A percentile compares a stretch with the other conserved stretches of the same genome.
Evolutionary conservation across 352 stramenopile genomes (phyloP).

Genomic region (Globisporangium rhizosaccharum): DNA sequence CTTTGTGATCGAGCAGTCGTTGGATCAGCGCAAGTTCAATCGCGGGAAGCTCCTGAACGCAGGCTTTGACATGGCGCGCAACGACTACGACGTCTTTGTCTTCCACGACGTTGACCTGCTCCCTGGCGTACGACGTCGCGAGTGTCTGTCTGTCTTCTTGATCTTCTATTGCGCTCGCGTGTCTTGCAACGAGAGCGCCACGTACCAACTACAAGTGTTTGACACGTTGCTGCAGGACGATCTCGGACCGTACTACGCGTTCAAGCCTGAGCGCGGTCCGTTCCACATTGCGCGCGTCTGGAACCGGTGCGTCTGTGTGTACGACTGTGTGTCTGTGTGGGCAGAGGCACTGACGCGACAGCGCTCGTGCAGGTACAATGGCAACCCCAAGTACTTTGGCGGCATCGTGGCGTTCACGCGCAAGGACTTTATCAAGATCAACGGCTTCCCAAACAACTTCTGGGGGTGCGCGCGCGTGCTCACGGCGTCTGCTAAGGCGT

Average conservation of each 20-base stretch:
- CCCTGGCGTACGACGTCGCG: conserved; percentile 32
- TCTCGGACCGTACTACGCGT: conserved; percentile 75
- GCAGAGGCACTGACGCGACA: neutral
- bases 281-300: conserved; percentile 94
- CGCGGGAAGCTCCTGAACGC: conserved; percentile 96
- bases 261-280: conserved; percentile 52
- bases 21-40: conserved; percentile 95
- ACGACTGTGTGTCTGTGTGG: neutral
- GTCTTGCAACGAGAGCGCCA: neutral
- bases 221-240: conserved; percentile 29
- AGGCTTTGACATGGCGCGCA: conserved; percentile 87
- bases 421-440: conserved; percentile 89
- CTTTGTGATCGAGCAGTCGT: conserved; percentile 93
- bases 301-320: conserved; percentile 44
- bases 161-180: neutral
- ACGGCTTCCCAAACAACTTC: conserved; percentile 96
- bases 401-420: conserved; percentile 89
- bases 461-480: conserved; percentile 56
- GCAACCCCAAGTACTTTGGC: conserved; percentile 93
- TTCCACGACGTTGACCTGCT: conserved; percentile 97
- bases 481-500: neutral
- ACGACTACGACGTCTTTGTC: conserved; percentile 86
- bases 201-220: too few relatives aligned
- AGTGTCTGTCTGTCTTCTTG: neutral
- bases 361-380: conserved; percentile 63